phyloP scores from a whole-genome alignment of 2,329 filamentous ascomycete species.

The Penicillium oxalicum region DNA sequence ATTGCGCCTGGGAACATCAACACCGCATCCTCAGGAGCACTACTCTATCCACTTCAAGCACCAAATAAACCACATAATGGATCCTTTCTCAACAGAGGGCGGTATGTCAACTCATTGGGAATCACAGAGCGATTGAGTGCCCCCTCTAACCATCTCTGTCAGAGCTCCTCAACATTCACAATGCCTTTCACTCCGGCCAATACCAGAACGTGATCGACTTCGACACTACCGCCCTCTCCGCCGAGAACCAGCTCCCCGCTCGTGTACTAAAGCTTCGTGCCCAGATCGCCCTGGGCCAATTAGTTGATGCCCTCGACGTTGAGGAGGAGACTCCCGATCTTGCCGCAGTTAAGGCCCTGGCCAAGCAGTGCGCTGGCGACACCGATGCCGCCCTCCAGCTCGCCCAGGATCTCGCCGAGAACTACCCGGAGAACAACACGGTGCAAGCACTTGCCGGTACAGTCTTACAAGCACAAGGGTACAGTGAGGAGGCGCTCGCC shows the following conservation, averaged over 20 bases:
- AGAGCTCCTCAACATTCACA: conserved; percentile 64
- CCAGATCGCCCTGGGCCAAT: conserved; percentile 74
- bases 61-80: conserved; percentile 41
- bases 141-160: conserved; percentile 13
- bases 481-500: conserved; percentile 77
- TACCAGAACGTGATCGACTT: conserved; percentile 82
- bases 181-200: conserved; percentile 68
- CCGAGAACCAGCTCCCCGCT: conserved; percentile 70
- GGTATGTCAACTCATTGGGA: conserved; percentile 34
- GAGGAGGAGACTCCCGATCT: conserved; percentile 65
- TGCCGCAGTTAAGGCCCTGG: conserved; percentile 68
- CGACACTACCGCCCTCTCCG: conserved; percentile 70
- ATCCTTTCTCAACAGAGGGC: conserved; percentile 60
- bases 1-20: conserved; percentile 14
- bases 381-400: conserved; percentile 56
- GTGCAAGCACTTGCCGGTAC: conserved; percentile 81
- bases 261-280: conserved; percentile 75
- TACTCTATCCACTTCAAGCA: conserved; percentile 5
- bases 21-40: conserved; percentile 11
- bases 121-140: no score
- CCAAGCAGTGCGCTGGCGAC: conserved; percentile 58
- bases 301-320: conserved; percentile 60
- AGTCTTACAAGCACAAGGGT: conserved; percentile 70
- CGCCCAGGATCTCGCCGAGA: conserved; percentile 62
- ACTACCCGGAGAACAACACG: conserved; percentile 64